Evolutionary conservation across 176 grass and related monocot species (phyloP).

Genomic region (Coix lacrymajobi): DNA sequence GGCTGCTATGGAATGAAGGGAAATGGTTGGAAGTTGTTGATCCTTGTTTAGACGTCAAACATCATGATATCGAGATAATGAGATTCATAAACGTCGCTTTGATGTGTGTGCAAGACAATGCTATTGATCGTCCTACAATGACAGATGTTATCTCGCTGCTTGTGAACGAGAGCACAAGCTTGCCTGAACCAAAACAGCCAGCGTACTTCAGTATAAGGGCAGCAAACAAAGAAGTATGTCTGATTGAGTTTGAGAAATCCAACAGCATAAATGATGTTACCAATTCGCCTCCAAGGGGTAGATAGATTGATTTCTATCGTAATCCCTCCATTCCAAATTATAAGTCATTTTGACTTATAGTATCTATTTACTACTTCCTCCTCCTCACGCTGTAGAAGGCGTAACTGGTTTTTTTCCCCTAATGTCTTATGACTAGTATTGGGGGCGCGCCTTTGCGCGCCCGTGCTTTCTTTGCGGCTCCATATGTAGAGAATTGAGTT

Average conservation of each 20-base stretch:
- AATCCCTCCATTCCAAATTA: too few species aligned
- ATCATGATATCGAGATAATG: slow-evolving; percentile 4
- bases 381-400: too few species aligned
- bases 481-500: too few species aligned
- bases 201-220: background rate
- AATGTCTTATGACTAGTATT: too few species aligned
- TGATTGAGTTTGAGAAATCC: background rate
- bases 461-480: too few species aligned
- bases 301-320: slow-evolving; percentile 12
- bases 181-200: slow-evolving; percentile 1
- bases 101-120: slow-evolving; percentile 16
- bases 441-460: too few species aligned
- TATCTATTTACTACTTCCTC: too few species aligned
- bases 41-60: background rate
- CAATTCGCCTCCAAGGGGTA: background rate
- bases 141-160: background rate
- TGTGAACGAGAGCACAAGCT: background rate
- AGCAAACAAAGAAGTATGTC: background rate
- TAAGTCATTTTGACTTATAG: too few species aligned
- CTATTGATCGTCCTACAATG: slow-evolving; percentile 9
- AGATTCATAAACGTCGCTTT: slow-evolving; percentile 17
- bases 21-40: slow-evolving; percentile 15
- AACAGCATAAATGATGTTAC: background rate
- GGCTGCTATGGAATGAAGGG: background rate
- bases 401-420: too few species aligned